Evolutionary conservation across 441 rosid species (phyloP).

Genomic region (Biscutella auriculata): DNA sequence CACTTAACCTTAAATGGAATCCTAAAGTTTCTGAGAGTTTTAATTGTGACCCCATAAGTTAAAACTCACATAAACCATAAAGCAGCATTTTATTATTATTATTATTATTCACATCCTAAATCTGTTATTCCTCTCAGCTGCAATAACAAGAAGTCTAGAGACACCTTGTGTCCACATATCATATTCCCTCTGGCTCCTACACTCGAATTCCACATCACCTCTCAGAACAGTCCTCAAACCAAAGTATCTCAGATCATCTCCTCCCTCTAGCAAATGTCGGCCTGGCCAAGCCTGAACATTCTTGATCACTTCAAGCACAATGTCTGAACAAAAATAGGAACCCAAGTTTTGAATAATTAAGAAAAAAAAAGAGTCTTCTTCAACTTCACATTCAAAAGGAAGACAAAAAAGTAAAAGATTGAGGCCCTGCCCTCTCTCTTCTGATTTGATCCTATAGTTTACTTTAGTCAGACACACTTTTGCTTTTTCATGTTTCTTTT

Average conservation of each 20-base stretch:
- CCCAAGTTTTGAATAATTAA: conserved; percentile 25
- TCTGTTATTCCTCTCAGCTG: conserved; percentile 41
- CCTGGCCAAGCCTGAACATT: conserved; percentile 82
- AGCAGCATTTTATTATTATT: no score
- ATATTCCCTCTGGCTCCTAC: conserved; percentile 60
- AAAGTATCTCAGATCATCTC: conserved; percentile 62
- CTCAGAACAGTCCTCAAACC: conserved; percentile 52
- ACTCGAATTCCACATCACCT: conserved; percentile 66
- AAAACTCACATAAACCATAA: no score
- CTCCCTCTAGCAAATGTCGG: conserved; percentile 74
- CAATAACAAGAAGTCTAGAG: conserved; percentile 58
- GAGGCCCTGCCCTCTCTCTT: conserved; percentile 8
- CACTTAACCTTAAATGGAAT: no score
- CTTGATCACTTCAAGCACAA: conserved; percentile 60
- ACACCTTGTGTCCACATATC: conserved; percentile 86
- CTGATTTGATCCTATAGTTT: background rate
- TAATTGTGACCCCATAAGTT: conserved; percentile 10
- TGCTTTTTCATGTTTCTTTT: conserved; percentile 25
- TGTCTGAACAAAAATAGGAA: conserved; percentile 42
- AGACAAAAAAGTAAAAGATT: background rate
- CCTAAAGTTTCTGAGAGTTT: background rate
- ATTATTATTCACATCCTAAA: conserved; percentile 42
- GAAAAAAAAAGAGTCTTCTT: conserved; percentile 3
- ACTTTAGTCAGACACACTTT: conserved; percentile 16
- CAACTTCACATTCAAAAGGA: conserved; percentile 5